Percentiles rank a stretch among this genome's conserved stretches.
Evolutionary conservation across 345 rosid genomes (phyloP).

Genomic region (Iberis pinnata): DNA sequence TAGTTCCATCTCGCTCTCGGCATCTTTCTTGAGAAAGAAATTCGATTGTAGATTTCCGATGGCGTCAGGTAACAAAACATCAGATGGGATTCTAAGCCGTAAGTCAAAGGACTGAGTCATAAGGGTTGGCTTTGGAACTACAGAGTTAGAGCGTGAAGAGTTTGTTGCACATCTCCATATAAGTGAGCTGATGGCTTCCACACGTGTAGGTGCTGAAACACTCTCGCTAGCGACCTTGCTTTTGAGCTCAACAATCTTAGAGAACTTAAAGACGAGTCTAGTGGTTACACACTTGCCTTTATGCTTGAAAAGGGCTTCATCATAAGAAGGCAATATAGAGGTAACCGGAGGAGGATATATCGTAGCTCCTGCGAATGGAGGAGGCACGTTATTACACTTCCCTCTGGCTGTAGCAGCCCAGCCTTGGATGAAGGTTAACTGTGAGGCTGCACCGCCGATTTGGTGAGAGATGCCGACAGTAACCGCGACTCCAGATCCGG

Average conservation of each 20-base stretch:
- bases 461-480: constrained; percentile 34
- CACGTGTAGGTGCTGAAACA: constrained; percentile 25
- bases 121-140: background rate
- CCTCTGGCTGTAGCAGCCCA: constrained; percentile 19
- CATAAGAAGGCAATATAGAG: background rate
- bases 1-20: constrained; percentile 15
- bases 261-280: constrained; percentile 20
- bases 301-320: no score
- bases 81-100: constrained; percentile 24
- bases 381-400: background rate
- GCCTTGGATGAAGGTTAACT: constrained; percentile 16
- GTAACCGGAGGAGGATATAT: constrained; percentile 19
- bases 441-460: constrained; percentile 38
- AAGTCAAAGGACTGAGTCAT: constrained; percentile 31
- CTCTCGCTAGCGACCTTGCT: constrained; percentile 13
- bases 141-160: constrained; percentile 1
- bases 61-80: background rate
- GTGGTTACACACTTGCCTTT: background rate
- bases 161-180: constrained; percentile 24
- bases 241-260: constrained; percentile 26
- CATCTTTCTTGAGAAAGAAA: constrained; percentile 1
- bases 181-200: constrained; percentile 29
- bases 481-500: constrained; percentile 41
- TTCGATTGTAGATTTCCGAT: constrained; percentile 24
- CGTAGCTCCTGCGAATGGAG: constrained; percentile 7